Base-by-base conservation (phyloP, 306 rosid genomes). In the Acmispon strigosus region DNA sequence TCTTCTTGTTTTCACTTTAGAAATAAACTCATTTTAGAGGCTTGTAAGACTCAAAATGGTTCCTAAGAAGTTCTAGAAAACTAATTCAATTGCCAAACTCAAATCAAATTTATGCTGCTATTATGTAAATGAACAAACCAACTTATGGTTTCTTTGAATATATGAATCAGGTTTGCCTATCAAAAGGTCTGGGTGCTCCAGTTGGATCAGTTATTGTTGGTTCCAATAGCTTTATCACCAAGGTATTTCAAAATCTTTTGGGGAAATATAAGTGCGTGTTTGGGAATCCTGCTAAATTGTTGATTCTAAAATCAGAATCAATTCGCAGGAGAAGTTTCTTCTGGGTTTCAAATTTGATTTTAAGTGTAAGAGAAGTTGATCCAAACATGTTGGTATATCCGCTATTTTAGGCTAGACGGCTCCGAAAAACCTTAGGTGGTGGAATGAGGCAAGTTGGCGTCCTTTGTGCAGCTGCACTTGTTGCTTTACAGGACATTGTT, bases 161-260 rank as follows among this genome's bases (percentile, higher is more conserved):
- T 34, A 70, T 64, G 80, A 66, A 83, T 77, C 44, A 92, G 98
- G 91, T 88, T 61, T 92, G 96, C 78, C 83, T 90, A 24, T 91
- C 98, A 6, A 92, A 92, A 81, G 96, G 98, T 55, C 77, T 93
- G 10, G 97, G 97, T 57, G 98, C 98, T 84, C 98, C 98, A 10
- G 96, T 88, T 78, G 98, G 97, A 55, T 82, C 97, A 32, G 83
- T 90, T 47, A 88, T 92, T 15, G 96, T 93, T 64, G 97, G 98
- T 61, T 88, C 97, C 22, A 61, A 75, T 65, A 83, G 74, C 77
- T 93, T 93, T 62, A 93, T 93, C 54, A 10, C 84, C 43, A 87
- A 93, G 98, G 98, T 90, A 84, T 5, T 34, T 8, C n/a, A 51
- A 39, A 63, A 55, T 19, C 37, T 42, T 43, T 58, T 3, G 7